Conservation (phyloP, 2,329 filamentous ascomycete genomes). For the Colletotrichum eremochloae region DNA sequence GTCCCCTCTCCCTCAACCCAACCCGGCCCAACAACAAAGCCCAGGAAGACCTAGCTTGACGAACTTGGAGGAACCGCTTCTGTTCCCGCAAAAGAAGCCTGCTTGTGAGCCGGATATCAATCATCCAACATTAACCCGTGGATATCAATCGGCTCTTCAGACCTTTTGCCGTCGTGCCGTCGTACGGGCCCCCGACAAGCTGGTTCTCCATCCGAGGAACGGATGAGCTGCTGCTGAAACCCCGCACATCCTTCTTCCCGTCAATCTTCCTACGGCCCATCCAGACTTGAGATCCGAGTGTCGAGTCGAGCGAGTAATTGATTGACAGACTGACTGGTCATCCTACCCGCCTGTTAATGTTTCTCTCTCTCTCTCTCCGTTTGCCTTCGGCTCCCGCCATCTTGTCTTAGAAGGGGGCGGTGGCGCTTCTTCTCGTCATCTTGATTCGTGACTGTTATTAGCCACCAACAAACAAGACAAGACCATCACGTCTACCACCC, state of each 20-base stretch:
- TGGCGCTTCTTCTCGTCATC: constrained; percentile 34
- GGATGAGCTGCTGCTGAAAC: constrained; percentile 26
- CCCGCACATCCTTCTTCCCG: constrained; percentile 25
- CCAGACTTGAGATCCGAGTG: constrained; percentile 1
- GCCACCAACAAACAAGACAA: constrained; percentile 11
- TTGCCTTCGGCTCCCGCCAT: constrained; percentile 25
- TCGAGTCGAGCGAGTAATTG: neutral
- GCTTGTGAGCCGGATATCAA: neutral
- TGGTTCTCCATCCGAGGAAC: constrained; percentile 22
- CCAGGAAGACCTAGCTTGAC: neutral
- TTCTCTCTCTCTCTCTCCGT: neutral
- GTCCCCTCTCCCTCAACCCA: neutral
- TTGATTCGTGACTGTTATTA: constrained; percentile 34
- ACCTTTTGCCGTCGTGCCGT: neutral
- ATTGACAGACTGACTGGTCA: neutral
- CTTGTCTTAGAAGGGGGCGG: constrained; percentile 34
- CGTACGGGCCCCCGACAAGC: neutral
- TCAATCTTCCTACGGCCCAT: constrained; percentile 17
- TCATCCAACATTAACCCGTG: neutral
- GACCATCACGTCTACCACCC: neutral
- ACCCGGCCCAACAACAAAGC: neutral
- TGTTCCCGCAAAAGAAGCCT: neutral
- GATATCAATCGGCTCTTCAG: neutral
- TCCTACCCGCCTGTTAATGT: constrained; percentile 1
- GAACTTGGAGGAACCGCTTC: neutral